Evolutionary conservation across 2,329 filamentous ascomycete species (phyloP).

Genomic region (Colletotrichum caudatum): DNA sequence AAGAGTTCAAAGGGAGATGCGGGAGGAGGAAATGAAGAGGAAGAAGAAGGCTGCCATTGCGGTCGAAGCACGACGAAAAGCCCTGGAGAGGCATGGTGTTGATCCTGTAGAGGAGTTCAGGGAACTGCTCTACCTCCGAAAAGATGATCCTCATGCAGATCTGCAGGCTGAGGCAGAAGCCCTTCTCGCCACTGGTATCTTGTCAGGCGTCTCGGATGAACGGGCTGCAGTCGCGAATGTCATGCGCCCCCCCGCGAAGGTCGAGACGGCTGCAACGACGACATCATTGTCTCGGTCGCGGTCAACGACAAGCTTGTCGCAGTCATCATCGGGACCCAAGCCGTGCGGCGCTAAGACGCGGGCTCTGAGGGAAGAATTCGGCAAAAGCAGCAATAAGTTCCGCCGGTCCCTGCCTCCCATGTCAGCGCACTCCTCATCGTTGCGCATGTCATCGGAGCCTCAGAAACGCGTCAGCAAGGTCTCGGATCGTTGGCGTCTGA

Average conservation of each 20-base stretch:
- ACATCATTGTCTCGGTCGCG: slow-evolving; percentile 29
- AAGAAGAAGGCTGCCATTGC: slow-evolving; percentile 50
- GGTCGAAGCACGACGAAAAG: slow-evolving; percentile 30
- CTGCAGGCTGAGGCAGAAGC: slow-evolving; percentile 51
- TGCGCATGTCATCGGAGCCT: slow-evolving; percentile 29
- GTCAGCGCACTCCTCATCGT: slow-evolving; percentile 42
- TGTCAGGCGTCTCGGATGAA: slow-evolving; percentile 56
- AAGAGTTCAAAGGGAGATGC: slow-evolving; percentile 54
- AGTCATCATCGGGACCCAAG: slow-evolving; percentile 26
- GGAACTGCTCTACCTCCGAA: slow-evolving; percentile 50
- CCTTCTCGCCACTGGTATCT: slow-evolving; percentile 57
- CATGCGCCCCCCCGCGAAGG: slow-evolving; percentile 46
- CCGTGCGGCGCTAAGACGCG: slow-evolving; percentile 51
- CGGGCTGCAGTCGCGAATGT: slow-evolving; percentile 51
- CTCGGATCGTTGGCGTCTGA: slow-evolving; percentile 60
- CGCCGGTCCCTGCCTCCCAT: slow-evolving; percentile 56
- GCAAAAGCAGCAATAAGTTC: slow-evolving; percentile 49
- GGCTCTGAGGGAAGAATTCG: slow-evolving; percentile 52
- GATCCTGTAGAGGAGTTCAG: slow-evolving; percentile 52
- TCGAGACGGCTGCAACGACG: slow-evolving; percentile 7
- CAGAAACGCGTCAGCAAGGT: slow-evolving; percentile 51
- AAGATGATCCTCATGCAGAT: slow-evolving; percentile 47
- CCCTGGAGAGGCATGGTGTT: slow-evolving; percentile 38
- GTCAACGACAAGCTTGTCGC: slow-evolving; percentile 34
- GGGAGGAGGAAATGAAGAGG: slow-evolving; percentile 49